Evolutionary conservation across 768 basidiomycete genomes (phyloP), one percentile per base, ranked within the genome.

Genomic region (Trametes cubensis): DNA sequence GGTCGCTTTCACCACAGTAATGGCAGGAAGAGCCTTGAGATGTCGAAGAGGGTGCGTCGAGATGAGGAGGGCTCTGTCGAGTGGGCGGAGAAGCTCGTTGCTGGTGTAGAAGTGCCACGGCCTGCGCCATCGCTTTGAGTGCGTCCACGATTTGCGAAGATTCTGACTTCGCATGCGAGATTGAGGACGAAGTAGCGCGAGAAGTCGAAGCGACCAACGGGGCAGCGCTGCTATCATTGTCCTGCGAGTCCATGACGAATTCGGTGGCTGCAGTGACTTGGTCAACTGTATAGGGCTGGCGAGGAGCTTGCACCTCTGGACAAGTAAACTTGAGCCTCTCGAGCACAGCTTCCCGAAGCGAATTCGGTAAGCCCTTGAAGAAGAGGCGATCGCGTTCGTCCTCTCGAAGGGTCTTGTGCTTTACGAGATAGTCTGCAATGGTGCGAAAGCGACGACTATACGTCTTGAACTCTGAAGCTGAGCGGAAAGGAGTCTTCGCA

Each of bases 381-480:
- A 69, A 74, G 7, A 67, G 61, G 3, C 68, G 64, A 21, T 66
- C 60, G 25, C 65, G 69, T 17, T 75, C 73, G 3, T 63, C 44
- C 2, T 55, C 44, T 4, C 65, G 66, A 2, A 72, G 54, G 6
- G 55, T 57, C 2, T 58, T 20, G 40, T 69, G 66, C 21, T 2
- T 13, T 14, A 68, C 62, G 3, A 75, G 66, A 44, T 66, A 71
- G 2, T 34, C 52, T 0, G 71, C 55, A 1, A 73, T 61, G 23
- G 48, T 55, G 0, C 58, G 14, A 55, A 73, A 74, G 7, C 69
- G 49, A 2, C 63, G 62, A 38, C 70, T 67, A 44, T 70, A 72
- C 4, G 39, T 23, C 34, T 53, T 51, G 55, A 61, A 57, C 6
- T 56, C 59, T 4, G 44, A 50, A 30, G 26, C 15, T 0, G 53